Evolutionary conservation across 805 yeast species (phyloP).

Genomic region (Ogataea nitratoaversa): DNA sequence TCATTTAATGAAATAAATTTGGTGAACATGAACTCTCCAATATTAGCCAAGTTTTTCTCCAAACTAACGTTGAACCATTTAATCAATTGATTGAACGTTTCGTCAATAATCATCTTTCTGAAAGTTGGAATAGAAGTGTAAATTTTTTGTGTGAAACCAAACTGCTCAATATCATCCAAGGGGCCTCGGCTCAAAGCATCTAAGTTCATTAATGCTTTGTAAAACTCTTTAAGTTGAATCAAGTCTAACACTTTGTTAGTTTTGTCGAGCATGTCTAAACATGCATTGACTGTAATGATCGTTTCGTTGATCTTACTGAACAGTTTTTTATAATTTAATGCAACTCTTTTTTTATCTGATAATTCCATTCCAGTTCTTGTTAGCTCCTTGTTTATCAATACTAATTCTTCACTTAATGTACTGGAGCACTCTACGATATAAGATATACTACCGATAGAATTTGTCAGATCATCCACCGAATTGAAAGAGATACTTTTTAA

Average conservation of each 20-base stretch:
- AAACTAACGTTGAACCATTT: constrained; percentile 61
- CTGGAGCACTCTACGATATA: constrained; percentile 55
- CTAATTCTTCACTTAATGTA: constrained; percentile 50
- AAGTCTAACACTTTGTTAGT: constrained; percentile 83
- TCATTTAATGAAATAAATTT: constrained; percentile 53
- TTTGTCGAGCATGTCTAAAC: constrained; percentile 78
- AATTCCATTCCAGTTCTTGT: constrained; percentile 64
- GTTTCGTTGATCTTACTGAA: constrained; percentile 69
- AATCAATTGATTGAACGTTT: constrained; percentile 60
- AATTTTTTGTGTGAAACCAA: constrained; percentile 71
- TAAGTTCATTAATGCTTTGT: constrained; percentile 79
- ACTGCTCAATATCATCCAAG: constrained; percentile 57
- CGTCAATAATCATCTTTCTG: constrained; percentile 67
- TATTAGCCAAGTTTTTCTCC: constrained; percentile 52
- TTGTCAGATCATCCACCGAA: constrained; percentile 50
- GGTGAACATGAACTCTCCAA: constrained; percentile 56
- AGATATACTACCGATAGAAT: constrained; percentile 60
- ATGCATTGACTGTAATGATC: constrained; percentile 58
- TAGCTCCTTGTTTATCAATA: constrained; percentile 52
- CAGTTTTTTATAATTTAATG: constrained; percentile 59
- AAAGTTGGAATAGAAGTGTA: constrained; percentile 73
- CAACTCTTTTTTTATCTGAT: constrained; percentile 54
- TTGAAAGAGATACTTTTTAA: constrained; percentile 58
- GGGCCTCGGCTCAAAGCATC: constrained; percentile 70
- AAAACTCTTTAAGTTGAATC: constrained; percentile 69